phyloP scores from a whole-genome alignment of 805 yeast species.

The Spathaspora passalidarum region DNA sequence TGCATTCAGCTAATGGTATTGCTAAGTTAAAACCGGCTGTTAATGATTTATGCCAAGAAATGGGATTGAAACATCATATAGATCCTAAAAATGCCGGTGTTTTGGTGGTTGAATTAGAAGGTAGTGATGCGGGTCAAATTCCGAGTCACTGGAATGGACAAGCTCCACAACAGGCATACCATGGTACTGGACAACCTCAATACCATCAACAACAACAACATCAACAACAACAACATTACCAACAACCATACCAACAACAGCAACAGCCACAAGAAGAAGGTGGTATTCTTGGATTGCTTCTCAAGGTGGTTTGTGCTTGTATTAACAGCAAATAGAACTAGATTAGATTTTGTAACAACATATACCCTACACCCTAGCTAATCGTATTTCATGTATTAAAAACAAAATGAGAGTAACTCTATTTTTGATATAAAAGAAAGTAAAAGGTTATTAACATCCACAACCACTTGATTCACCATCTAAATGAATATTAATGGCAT shows the following conservation, averaged over 20 bases:
- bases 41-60: slow-evolving; percentile 69
- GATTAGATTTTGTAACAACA: background rate
- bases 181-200: slow-evolving; percentile 19
- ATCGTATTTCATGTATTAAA: background rate
- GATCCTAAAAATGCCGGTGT: slow-evolving; percentile 82
- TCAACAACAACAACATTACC: slow-evolving; percentile 16
- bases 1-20: slow-evolving; percentile 76
- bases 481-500: slow-evolving; percentile 91
- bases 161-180: slow-evolving; percentile 17
- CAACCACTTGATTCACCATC: slow-evolving; percentile 79
- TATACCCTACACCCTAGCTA: background rate
- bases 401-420: slow-evolving; percentile 18
- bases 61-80: slow-evolving; percentile 55
- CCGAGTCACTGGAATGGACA: slow-evolving; percentile 30
- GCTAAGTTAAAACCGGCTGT: slow-evolving; percentile 91
- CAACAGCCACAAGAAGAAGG: slow-evolving; percentile 22
- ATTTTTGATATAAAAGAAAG: too few species aligned
- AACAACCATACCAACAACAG: slow-evolving; percentile 16
- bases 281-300: slow-evolving; percentile 23
- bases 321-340: slow-evolving; percentile 13
- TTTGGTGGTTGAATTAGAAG: slow-evolving; percentile 57
- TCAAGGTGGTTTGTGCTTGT: slow-evolving; percentile 34
- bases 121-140: slow-evolving; percentile 22
- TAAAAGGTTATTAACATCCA: slow-evolving; percentile 50
- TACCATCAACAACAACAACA: slow-evolving; percentile 22